These are phyloP conservation scores for Colletotrichum filicis DNA, from an alignment of 2,329 filamentous ascomycete genomes.

Conservation along the genomic window DNA sequence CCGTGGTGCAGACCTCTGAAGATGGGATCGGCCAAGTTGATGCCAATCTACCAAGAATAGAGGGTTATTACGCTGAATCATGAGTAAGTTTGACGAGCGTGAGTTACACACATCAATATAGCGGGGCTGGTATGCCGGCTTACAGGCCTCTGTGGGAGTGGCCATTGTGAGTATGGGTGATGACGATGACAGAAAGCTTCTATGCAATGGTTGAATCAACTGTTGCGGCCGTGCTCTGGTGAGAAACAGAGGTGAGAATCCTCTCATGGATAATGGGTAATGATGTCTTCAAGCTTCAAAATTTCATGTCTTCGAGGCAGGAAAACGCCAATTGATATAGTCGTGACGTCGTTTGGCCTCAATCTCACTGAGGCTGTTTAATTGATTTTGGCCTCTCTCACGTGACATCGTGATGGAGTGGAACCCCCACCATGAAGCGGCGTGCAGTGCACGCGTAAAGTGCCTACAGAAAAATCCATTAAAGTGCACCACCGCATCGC, in stretches of 20 bases:
- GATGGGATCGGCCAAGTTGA: conserved; percentile 94
- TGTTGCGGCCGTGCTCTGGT: background rate
- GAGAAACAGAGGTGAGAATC: background rate
- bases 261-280: conserved; percentile 6
- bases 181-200: conserved; percentile 9
- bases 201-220: conserved; percentile 1
- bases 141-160: conserved; percentile 14
- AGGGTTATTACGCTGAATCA: conserved; percentile 31
- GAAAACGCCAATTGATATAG: background rate
- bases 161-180: conserved; percentile 17
- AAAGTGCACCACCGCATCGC: conserved; percentile 2
- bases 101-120: conserved; percentile 69
- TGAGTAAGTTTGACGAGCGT: background rate
- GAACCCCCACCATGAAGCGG: background rate
- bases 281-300: background rate
- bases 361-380: conserved; percentile 3
- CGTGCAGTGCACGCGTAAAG: conserved; percentile 22
- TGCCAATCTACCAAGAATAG: conserved; percentile 73
- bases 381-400: conserved; percentile 19
- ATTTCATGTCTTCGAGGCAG: background rate
- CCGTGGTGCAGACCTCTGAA: conserved; percentile 88
- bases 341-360: background rate
- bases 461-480: conserved; percentile 19
- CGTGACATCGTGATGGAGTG: conserved; percentile 32
- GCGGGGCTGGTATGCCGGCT: conserved; percentile 56